phyloP scores from a whole-genome alignment of 1,139 yeast genomes.

The Magnusiomyces magnusii region DNA sequence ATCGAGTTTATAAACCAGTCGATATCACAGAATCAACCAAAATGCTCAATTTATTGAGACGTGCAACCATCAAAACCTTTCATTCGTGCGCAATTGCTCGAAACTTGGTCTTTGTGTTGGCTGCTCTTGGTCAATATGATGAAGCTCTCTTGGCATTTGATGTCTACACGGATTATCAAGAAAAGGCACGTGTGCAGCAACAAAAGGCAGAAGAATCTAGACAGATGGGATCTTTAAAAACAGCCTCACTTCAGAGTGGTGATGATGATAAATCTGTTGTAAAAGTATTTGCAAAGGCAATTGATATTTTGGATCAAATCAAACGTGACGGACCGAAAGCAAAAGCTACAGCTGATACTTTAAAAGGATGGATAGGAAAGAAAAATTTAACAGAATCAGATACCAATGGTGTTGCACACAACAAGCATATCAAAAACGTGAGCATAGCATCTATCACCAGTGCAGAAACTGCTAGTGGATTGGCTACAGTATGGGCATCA shows the following conservation, averaged over 20 bases:
- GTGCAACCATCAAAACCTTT: slow-evolving; percentile 41
- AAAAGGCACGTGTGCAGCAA: slow-evolving; percentile 32
- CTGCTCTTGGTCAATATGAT: slow-evolving; percentile 27
- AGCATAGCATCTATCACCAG: background rate
- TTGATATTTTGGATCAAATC: slow-evolving; percentile 20
- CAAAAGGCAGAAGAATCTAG: slow-evolving; percentile 20
- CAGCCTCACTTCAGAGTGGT: slow-evolving; percentile 10
- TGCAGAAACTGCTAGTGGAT: slow-evolving; percentile 11
- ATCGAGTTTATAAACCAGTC: slow-evolving; percentile 19
- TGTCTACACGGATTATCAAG: slow-evolving; percentile 39
- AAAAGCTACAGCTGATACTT: slow-evolving; percentile 23
- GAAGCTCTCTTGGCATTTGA: slow-evolving; percentile 40
- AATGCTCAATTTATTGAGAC: slow-evolving; percentile 28
- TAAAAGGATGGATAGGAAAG: slow-evolving; percentile 23
- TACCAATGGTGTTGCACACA: background rate
- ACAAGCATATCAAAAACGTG: background rate
- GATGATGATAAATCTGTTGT: slow-evolving; percentile 28
- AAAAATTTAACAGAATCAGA: background rate
- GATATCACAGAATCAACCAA: slow-evolving; percentile 19
- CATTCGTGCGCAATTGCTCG: slow-evolving; percentile 42
- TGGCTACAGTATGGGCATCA: slow-evolving; percentile 23
- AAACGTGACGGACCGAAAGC: slow-evolving; percentile 21
- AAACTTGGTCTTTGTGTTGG: slow-evolving; percentile 31
- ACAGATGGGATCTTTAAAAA: background rate
- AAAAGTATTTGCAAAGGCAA: slow-evolving; percentile 23